Evolutionary conservation across 1,139 yeast species (phyloP).

Genomic region (Magnusiomyces starmeri): DNA sequence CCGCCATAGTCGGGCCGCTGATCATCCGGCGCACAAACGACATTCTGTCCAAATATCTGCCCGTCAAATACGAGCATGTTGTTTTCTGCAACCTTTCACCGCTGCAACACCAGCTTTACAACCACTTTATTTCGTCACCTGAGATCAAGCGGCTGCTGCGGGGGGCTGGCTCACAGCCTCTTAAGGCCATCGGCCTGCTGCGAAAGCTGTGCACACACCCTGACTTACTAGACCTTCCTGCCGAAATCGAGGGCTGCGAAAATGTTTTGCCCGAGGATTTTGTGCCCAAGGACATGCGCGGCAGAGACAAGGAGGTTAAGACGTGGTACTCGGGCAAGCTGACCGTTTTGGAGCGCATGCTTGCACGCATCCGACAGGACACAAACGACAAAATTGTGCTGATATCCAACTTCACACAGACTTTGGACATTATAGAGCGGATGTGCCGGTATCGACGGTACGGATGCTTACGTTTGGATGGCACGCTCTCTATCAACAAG

Average conservation of each 20-base stretch:
- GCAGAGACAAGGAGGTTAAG: conserved; percentile 54
- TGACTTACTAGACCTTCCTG: conserved; percentile 67
- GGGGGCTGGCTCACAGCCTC: conserved; percentile 74
- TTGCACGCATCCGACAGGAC: conserved; percentile 64
- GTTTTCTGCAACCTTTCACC: conserved; percentile 80
- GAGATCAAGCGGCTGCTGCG: conserved; percentile 63
- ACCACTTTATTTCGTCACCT: conserved; percentile 72
- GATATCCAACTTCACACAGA: conserved; percentile 90
- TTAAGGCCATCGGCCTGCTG: conserved; percentile 81
- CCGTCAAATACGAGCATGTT: conserved; percentile 93
- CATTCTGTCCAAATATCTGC: conserved; percentile 83
- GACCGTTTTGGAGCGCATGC: conserved; percentile 57
- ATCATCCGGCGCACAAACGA: conserved; percentile 95
- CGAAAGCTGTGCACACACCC: conserved; percentile 94
- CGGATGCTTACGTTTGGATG: conserved; percentile 82
- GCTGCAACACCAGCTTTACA: conserved; percentile 64
- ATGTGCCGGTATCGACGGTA: conserved; percentile 71
- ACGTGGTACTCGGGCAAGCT: conserved; percentile 53
- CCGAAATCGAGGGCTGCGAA: conserved; percentile 65
- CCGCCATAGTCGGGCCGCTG: conserved; percentile 74
- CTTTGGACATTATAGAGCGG: conserved; percentile 80
- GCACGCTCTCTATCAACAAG: conserved; percentile 85
- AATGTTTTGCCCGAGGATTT: conserved; percentile 70
- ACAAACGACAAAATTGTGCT: conserved; percentile 92
- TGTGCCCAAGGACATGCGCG: conserved; percentile 38